A percentile compares a stretch with the other conserved stretches of the same genome.
phyloP scores from a whole-genome alignment of 495 filamentous ascomycete genomes.

The Hyaloscypha hepaticicola region DNA sequence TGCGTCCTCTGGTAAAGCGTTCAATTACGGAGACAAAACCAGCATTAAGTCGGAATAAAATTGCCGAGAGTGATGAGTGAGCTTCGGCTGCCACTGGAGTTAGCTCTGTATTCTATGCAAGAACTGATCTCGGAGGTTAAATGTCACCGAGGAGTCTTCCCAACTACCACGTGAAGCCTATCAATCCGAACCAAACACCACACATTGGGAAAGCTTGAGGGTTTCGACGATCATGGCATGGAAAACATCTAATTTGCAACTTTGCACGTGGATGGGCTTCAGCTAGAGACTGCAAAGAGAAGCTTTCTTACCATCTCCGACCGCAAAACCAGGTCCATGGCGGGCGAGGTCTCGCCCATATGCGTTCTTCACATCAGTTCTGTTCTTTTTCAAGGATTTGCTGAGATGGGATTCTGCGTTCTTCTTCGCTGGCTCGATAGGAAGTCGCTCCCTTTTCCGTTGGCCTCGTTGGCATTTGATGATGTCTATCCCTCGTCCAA shows the following conservation, averaged over 20 bases:
- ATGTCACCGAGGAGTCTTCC: background rate
- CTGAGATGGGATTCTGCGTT: conserved; percentile 21
- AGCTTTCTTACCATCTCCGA: conserved; percentile 28
- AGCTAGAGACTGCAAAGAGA: background rate
- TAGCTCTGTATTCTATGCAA: background rate
- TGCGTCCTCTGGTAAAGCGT: conserved; percentile 25
- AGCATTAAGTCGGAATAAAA: conserved; percentile 30
- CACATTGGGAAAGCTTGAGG: background rate
- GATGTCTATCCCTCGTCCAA: conserved; percentile 23
- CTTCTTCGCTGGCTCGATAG: conserved; percentile 11
- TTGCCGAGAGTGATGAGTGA: conserved; percentile 26
- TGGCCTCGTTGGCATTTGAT: conserved; percentile 22
- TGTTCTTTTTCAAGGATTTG: conserved; percentile 25
- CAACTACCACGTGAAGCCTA: too few species aligned
- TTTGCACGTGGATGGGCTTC: background rate
- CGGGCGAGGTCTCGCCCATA: conserved; percentile 20
- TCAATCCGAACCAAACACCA: background rate
- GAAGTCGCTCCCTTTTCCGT: conserved; percentile 8
- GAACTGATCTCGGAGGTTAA: background rate
- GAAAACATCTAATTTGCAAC: background rate
- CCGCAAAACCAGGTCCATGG: conserved; percentile 25
- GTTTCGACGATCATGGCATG: background rate
- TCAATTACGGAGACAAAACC: conserved; percentile 31
- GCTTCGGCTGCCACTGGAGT: conserved; percentile 23
- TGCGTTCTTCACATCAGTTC: conserved; percentile 24